Evolutionary conservation across 441 rosid species (phyloP), one percentile per base, ranked within the genome.

Genomic region (Adansonia gregorii): DNA sequence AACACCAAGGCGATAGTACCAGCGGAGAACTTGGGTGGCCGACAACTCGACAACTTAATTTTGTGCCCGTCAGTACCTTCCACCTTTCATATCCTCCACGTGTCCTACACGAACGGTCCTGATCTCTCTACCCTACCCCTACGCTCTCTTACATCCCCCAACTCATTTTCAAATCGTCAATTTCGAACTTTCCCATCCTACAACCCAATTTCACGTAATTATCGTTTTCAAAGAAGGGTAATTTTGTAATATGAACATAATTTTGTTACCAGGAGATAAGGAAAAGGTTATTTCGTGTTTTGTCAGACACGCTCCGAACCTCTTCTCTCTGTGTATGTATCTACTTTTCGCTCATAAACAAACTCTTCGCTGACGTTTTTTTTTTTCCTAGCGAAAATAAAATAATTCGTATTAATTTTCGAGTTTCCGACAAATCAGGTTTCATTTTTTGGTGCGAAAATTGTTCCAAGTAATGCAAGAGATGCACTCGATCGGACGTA

Each of bases 11-110:
- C 35, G 35, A 31, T 31, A 31, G 35, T 31, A 31, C 35, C 35
- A 31, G 1, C 35, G 2, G 35, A 91, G 83, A 85, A 86, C 75
- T 79, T 75, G 82, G 83, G 88, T 89, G 94, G 93, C 94, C 94
- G 94, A 92, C 97, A 90, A 85, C 78, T 77, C 79, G 89, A 89
- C 91, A 86, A 54, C 76, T 82, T 76, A 83, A 87, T 80, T 82
- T 88, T 85, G 83, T 82, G 92, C 87, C 82, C 83, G 79, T 76
- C 78, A 81, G 10, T 58, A 7, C 82, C 22, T 77, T 79, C 35
- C 6, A 39, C 19, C 31, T 19, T 67, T 56, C 48, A 1, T 0
- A 0, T 82, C 81, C 74, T 88, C 85, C 91, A 91, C 93, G 90
- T 87, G 87, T 75, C 78, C 0, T 3, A 15, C 2, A 43, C 48